phyloP scores from a whole-genome alignment of 2,329 filamentous ascomycete species.

The Aspergillus felis region DNA sequence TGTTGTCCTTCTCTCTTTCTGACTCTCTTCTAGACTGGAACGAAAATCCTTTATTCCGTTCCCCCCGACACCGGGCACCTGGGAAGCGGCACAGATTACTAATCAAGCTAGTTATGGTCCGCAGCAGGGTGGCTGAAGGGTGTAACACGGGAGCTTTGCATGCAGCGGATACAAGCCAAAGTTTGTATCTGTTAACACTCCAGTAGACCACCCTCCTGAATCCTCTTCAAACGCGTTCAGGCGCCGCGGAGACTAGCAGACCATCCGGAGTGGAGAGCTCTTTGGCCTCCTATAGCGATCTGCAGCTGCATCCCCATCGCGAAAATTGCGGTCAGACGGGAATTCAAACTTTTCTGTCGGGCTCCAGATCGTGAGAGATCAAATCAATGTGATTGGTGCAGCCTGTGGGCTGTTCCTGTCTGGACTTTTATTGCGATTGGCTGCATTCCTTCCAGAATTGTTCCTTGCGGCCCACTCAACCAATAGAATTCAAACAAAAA shows the following conservation, averaged over 20 bases:
- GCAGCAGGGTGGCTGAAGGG: no score
- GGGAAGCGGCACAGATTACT: neutral
- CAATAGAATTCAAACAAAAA: neutral
- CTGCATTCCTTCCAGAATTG: neutral
- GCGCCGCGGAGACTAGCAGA: neutral
- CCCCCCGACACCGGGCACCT: neutral
- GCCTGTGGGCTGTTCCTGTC: neutral
- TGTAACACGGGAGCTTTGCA: neutral
- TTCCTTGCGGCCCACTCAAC: neutral
- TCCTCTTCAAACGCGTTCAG: neutral
- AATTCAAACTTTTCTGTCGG: neutral
- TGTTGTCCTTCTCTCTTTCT: neutral
- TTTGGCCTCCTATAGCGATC: neutral
- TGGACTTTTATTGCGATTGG: neutral
- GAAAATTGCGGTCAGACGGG: neutral
- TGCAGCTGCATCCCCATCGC: neutral
- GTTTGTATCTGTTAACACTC: neutral
- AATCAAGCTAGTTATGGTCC: neutral
- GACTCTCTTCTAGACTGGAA: no score
- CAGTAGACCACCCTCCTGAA: neutral
- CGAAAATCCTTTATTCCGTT: neutral
- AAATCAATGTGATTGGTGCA: neutral
- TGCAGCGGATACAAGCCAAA: neutral
- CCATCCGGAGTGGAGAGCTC: neutral
- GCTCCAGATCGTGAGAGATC: neutral